Conservation (phyloP, 768 basidiomycete genomes). For the Naganishia friedmannii region DNA sequence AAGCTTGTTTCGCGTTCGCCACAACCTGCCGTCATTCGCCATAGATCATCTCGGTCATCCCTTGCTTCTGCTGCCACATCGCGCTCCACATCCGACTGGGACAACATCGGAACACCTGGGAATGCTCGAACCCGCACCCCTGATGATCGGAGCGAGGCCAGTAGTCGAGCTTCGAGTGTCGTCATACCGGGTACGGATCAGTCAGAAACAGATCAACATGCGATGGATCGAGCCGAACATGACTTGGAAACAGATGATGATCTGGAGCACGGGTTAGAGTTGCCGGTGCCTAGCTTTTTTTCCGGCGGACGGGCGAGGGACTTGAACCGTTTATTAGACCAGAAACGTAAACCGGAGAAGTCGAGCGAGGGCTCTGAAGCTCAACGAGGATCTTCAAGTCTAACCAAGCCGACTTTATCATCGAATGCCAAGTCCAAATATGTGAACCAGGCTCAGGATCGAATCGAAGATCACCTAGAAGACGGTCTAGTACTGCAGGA, state of each 20-base stretch:
- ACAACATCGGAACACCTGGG: conserved; percentile 21
- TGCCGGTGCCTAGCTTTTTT: conserved; percentile 45
- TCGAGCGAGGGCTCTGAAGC: background rate
- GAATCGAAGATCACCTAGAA: conserved; percentile 45
- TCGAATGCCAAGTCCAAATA: conserved; percentile 20
- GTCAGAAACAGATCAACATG: conserved; percentile 28
- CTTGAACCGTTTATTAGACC: conserved; percentile 45
- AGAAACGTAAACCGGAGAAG: conserved; percentile 43
- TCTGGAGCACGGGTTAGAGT: conserved; percentile 43
- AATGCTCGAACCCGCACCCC: conserved; percentile 25
- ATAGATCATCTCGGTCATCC: conserved; percentile 29
- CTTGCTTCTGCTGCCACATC: conserved; percentile 22
- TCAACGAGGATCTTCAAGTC: background rate
- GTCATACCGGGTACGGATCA: conserved; percentile 30
- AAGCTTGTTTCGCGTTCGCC: conserved; percentile 34
- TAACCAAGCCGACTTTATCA: conserved; percentile 22
- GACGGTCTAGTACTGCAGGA: conserved; percentile 48
- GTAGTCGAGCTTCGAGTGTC: conserved; percentile 39
- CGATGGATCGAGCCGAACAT: conserved; percentile 2
- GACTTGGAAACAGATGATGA: conserved; percentile 40
- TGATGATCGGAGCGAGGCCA: conserved; percentile 29
- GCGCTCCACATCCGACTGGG: conserved; percentile 29
- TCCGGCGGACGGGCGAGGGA: conserved; percentile 40
- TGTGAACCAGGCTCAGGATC: conserved; percentile 10
- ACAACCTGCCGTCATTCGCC: conserved; percentile 13